Evolutionary conservation across 495 filamentous ascomycete species (phyloP).

Genomic region (Durotheca rogersii): DNA sequence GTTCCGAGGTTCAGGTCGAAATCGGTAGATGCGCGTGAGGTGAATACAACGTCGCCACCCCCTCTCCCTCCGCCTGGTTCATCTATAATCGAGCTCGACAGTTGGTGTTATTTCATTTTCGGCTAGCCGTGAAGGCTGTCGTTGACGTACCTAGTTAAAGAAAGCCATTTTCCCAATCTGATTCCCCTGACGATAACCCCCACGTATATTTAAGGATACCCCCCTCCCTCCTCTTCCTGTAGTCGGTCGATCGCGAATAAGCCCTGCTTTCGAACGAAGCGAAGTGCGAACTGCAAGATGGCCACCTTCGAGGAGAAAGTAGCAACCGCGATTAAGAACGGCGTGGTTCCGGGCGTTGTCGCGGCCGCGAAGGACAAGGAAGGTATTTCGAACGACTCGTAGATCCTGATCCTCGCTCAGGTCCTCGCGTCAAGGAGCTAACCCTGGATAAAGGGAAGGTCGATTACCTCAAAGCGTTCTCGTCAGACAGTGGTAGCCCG

Average conservation of each 20-base stretch:
- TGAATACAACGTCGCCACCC: background rate
- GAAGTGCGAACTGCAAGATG: too few species aligned
- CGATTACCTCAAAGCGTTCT: conserved; percentile 25
- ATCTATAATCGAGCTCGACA: background rate
- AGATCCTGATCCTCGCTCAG: background rate
- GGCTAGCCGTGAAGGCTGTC: too few species aligned
- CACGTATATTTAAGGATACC: too few species aligned
- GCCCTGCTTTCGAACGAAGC: too few species aligned
- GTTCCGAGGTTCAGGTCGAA: background rate
- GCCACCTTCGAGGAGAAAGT: conserved; percentile 25
- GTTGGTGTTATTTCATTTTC: too few species aligned
- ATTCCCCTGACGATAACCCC: background rate
- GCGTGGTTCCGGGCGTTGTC: conserved; percentile 30
- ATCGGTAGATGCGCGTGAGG: background rate
- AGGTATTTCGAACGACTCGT: conserved; percentile 23
- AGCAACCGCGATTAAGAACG: conserved; percentile 23
- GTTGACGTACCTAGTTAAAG: too few species aligned
- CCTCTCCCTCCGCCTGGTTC: background rate
- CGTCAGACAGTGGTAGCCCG: background rate
- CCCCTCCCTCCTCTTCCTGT: too few species aligned
- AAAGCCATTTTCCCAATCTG: background rate
- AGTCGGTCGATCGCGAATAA: too few species aligned
- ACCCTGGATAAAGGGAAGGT: conserved; percentile 21
- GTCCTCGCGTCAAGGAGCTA: background rate
- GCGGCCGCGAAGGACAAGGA: conserved; percentile 29